A percentile compares a stretch with the other conserved stretches of the same genome.
Evolutionary conservation across 345 rosid genomes (phyloP).

Genomic region (Acer campestre): DNA sequence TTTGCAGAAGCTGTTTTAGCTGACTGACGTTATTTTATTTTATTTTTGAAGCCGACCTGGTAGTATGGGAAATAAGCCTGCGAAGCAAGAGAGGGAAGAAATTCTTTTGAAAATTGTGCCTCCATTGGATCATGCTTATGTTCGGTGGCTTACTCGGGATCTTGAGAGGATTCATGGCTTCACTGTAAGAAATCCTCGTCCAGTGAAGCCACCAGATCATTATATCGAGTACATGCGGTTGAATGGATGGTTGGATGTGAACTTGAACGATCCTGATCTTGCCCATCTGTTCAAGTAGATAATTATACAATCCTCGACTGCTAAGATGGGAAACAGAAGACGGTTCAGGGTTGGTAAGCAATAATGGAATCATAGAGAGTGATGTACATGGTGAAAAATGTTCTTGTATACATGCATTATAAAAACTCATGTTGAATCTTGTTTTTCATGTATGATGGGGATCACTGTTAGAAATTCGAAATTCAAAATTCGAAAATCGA

Average conservation of each 20-base stretch:
- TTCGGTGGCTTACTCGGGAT: slow-evolving; percentile 80
- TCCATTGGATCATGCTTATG: slow-evolving; percentile 58
- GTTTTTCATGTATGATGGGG: too few relatives aligned
- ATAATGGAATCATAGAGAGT: background rate
- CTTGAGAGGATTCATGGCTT: slow-evolving; percentile 68
- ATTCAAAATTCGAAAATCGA: too few relatives aligned
- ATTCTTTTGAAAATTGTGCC: slow-evolving; percentile 60
- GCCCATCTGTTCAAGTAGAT: slow-evolving; percentile 60
- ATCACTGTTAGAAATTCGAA: background rate
- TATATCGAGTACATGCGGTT: slow-evolving; percentile 64
- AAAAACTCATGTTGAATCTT: background rate
- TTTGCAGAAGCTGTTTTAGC: background rate
- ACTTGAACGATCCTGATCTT: slow-evolving; percentile 75
- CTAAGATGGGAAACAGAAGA: background rate
- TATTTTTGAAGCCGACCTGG: slow-evolving; percentile 22
- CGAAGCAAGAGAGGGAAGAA: slow-evolving; percentile 58
- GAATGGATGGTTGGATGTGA: slow-evolving; percentile 68
- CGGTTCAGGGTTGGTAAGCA: background rate
- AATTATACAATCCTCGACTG: background rate
- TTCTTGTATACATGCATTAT: background rate
- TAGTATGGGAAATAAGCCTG: slow-evolving; percentile 75
- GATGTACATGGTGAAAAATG: background rate
- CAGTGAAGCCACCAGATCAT: slow-evolving; percentile 70
- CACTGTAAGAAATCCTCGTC: slow-evolving; percentile 42
- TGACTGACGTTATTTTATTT: background rate